Conservation (phyloP, 495 filamentous ascomycete species). For the Hypomontagnella monticulosa region DNA sequence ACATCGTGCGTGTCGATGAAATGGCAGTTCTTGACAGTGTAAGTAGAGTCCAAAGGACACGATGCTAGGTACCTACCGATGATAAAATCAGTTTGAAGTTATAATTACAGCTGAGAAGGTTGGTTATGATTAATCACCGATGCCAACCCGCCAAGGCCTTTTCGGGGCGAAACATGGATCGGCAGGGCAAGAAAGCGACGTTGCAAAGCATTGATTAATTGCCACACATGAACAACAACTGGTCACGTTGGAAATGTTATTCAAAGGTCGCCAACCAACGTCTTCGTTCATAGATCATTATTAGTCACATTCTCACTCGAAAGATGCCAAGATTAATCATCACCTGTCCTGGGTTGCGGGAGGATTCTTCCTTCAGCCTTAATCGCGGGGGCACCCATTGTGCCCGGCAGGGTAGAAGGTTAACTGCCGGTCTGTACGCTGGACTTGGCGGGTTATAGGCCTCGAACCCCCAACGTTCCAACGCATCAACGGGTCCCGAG, state of each 20-base stretch:
- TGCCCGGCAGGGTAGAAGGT: no score
- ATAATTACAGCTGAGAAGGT: background rate
- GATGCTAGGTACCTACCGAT: slow-evolving; percentile 1
- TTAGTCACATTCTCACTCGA: no score
- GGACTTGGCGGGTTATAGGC: background rate
- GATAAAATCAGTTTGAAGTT: background rate
- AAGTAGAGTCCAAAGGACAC: background rate
- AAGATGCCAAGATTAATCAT: no score
- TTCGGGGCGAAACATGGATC: background rate
- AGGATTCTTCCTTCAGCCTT: no score
- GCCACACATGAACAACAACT: background rate
- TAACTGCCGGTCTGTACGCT: background rate
- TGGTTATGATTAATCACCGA: background rate
- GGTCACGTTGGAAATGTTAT: no score
- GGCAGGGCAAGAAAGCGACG: background rate
- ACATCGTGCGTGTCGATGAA: slow-evolving; percentile 2
- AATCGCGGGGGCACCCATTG: no score
- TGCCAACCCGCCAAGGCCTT: background rate
- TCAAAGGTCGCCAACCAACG: no score
- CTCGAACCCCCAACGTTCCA: background rate
- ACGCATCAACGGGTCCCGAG: background rate
- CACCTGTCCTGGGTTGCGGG: background rate
- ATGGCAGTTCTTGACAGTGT: background rate
- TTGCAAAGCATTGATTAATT: slow-evolving; percentile 1
- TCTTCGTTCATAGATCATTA: no score